A percentile compares a stretch with the other conserved stretches of the same genome.
phyloP scores from a whole-genome alignment of 2,329 filamentous ascomycete genomes.

The Plenodomus tracheiphilus region DNA sequence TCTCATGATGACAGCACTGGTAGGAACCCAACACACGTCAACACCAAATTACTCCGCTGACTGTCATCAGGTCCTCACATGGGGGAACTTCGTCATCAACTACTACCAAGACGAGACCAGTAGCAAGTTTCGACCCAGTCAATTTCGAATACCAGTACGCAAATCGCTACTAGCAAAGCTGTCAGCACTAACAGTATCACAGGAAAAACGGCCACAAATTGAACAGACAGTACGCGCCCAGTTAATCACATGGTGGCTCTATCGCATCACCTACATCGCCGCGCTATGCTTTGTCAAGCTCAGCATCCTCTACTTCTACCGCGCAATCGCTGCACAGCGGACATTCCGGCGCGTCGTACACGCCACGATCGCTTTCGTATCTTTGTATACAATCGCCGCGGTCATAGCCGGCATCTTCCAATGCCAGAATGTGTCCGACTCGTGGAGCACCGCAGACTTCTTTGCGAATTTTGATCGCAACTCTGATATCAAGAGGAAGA shows the following conservation, averaged over 20 bases:
- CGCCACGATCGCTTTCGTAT: constrained; percentile 34
- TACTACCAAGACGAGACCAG: constrained; percentile 40
- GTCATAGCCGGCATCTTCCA: constrained; percentile 37
- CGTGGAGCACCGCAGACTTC: constrained; percentile 31
- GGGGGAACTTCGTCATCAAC: constrained; percentile 42
- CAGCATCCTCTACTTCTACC: constrained; percentile 42
- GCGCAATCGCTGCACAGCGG: constrained; percentile 37
- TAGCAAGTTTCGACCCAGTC: constrained; percentile 26
- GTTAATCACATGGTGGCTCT: constrained; percentile 41
- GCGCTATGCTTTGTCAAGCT: constrained; percentile 40
- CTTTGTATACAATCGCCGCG: constrained; percentile 33
- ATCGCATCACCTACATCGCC: constrained; percentile 36
- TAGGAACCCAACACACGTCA: constrained; percentile 11
- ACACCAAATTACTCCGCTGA: constrained; percentile 10
- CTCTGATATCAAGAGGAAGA: constrained; percentile 18
- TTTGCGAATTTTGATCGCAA: constrained; percentile 36
- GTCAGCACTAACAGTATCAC: constrained; percentile 7
- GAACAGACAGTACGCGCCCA: constrained; percentile 27
- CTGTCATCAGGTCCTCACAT: constrained; percentile 33
- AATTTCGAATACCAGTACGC: constrained; percentile 32
- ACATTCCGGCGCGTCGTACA: constrained; percentile 37
- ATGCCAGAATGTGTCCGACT: constrained; percentile 35
- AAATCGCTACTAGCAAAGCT: neutral
- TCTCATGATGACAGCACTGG: constrained; percentile 39
- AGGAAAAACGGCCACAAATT: constrained; percentile 37